These are phyloP conservation scores for Fusarium sp. DNA, from an alignment of 2,329 filamentous ascomycete genomes.

Conservation along the genomic window DNA sequence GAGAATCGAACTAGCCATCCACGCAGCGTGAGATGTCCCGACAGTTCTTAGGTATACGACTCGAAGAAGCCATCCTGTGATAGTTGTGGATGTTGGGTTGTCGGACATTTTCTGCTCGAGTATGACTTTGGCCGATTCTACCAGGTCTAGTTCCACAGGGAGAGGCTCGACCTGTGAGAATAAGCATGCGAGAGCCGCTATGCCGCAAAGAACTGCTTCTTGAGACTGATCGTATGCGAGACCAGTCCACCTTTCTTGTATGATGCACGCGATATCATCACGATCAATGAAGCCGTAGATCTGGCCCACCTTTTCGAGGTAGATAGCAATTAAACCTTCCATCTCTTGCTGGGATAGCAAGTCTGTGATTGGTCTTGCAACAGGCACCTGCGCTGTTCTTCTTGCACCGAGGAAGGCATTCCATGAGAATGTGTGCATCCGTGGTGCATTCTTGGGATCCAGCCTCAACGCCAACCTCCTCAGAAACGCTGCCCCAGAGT, in stretches of 20 bases:
- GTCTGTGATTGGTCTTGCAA: conserved; percentile 57
- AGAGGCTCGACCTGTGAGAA: conserved; percentile 62
- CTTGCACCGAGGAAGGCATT: conserved; percentile 57
- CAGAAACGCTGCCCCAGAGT: conserved; percentile 69
- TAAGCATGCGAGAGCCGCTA: conserved; percentile 67
- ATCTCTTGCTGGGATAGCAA: conserved; percentile 64
- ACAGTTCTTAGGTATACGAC: conserved; percentile 67
- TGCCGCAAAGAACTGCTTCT: conserved; percentile 62
- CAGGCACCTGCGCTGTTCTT: conserved; percentile 36
- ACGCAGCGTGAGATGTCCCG: conserved; percentile 65
- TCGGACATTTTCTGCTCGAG: conserved; percentile 58
- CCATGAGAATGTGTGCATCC: conserved; percentile 69
- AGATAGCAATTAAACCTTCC: conserved; percentile 59
- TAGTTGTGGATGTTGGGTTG: conserved; percentile 54
- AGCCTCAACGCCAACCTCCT: conserved; percentile 64
- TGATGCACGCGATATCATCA: conserved; percentile 49
- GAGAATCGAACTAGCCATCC: conserved; percentile 69
- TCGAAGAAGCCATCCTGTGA: conserved; percentile 67
- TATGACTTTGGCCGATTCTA: conserved; percentile 59
- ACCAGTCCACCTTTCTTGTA: conserved; percentile 53
- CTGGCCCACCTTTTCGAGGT: conserved; percentile 66
- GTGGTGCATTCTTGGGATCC: conserved; percentile 65
- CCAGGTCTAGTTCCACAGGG: conserved; percentile 59
- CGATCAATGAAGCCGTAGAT: conserved; percentile 64
- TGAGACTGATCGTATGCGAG: conserved; percentile 35